Conservation (phyloP, 1,139 yeast genomes). For the Torulaspora pretoriensis region DNA sequence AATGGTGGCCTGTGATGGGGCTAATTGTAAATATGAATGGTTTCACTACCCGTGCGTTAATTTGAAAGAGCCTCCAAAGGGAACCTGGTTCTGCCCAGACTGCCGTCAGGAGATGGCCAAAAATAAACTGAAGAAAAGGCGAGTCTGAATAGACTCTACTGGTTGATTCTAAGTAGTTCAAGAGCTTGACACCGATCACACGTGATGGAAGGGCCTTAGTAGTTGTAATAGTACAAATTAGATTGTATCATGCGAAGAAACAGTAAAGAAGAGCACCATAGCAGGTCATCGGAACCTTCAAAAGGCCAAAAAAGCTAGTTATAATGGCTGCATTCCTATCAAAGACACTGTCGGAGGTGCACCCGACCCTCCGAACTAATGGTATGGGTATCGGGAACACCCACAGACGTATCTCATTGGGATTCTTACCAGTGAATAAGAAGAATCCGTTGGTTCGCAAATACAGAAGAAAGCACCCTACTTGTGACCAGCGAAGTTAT, state of each 20-base stretch:
- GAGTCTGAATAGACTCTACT: not conserved
- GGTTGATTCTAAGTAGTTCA: not conserved
- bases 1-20: constrained; percentile 78
- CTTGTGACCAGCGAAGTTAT: constrained; percentile 64
- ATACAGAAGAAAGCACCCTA: constrained; percentile 38
- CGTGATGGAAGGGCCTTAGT: constrained; percentile 3
- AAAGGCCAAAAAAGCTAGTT: not conserved
- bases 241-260: no score
- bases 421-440: constrained; percentile 69
- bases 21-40: constrained; percentile 68
- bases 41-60: constrained; percentile 77
- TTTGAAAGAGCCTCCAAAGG: constrained; percentile 61
- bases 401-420: constrained; percentile 44
- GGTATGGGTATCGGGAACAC: constrained; percentile 42
- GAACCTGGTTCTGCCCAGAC: constrained; percentile 71
- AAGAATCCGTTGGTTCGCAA: constrained; percentile 62
- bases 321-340: constrained; percentile 28
- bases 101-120: constrained; percentile 41
- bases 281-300: not conserved
- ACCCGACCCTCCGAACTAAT: constrained; percentile 37
- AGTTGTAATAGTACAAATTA: not conserved
- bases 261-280: no score
- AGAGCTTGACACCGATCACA: not conserved
- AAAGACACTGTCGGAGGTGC: constrained; percentile 36
- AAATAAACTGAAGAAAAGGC: constrained; percentile 27